Evolutionary conservation across 78 protist genomes (phyloP).

Genomic region (Dictyostelium citrinum): DNA sequence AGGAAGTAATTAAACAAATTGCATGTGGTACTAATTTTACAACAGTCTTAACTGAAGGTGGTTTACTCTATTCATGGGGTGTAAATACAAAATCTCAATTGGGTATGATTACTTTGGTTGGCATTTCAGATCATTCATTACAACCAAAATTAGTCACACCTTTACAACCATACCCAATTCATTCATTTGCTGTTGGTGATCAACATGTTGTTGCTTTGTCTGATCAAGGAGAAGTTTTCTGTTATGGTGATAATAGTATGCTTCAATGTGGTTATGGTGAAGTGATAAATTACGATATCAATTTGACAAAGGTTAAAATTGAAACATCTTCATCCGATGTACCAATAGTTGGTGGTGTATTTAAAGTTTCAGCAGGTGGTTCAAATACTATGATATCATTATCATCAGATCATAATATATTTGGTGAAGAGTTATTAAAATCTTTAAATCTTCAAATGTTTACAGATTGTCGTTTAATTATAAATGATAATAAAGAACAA

Average conservation of each 20-base stretch:
- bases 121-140: background rate
- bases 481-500: background rate
- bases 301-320: background rate
- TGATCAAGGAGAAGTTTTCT: slow-evolving; percentile 45
- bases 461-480: slow-evolving; percentile 5
- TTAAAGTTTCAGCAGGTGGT: slow-evolving; percentile 53
- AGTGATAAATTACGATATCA: background rate
- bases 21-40: slow-evolving; percentile 38
- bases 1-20: slow-evolving; percentile 21
- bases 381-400: slow-evolving; percentile 17
- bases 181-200: slow-evolving; percentile 29
- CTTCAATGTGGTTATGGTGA: slow-evolving; percentile 39
- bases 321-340: background rate
- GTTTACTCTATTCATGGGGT: slow-evolving; percentile 20
- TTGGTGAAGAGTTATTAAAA: slow-evolving; percentile 31
- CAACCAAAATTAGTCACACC: background rate
- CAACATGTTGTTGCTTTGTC: slow-evolving; percentile 26
- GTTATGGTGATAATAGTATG: slow-evolving; percentile 1
- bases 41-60: background rate
- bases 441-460: background rate
- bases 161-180: slow-evolving; percentile 17
- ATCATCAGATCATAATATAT: slow-evolving; percentile 27
- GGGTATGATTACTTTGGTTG: background rate
- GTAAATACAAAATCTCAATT: background rate
- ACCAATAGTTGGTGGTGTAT: background rate